A percentile compares a stretch with the other conserved stretches of the same genome.
Evolutionary conservation across 2,329 filamentous ascomycete species (phyloP).

Genomic region (Dactylellina parvicollis): DNA sequence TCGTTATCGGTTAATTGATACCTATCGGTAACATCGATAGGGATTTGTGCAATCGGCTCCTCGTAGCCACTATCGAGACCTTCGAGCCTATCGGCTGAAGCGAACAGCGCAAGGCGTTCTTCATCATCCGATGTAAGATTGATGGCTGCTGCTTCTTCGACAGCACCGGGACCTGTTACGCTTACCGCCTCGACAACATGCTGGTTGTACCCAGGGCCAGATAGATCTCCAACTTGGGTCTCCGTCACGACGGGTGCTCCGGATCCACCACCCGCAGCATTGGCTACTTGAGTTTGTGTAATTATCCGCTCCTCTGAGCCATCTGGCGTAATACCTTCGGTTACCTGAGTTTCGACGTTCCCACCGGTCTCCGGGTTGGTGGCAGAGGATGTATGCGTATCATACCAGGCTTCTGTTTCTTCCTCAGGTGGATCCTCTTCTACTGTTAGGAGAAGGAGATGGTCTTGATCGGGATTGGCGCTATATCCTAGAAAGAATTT

Average conservation of each 20-base stretch:
- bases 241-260: background rate
- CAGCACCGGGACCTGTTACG: background rate
- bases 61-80: background rate
- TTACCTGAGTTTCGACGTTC: background rate
- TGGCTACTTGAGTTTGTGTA: slow-evolving; percentile 2
- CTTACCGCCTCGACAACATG: background rate
- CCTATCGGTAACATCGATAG: background rate
- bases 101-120: background rate
- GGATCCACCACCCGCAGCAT: background rate
- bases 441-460: background rate
- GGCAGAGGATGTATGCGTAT: background rate
- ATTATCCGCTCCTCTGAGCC: slow-evolving; percentile 6
- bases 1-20: background rate
- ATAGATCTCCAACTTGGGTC: background rate
- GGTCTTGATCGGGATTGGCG: background rate
- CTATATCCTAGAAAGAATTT: slow-evolving; percentile 14
- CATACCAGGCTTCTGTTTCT: background rate
- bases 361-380: background rate
- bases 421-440: background rate
- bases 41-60: background rate
- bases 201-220: background rate
- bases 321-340: background rate
- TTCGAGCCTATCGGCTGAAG: background rate
- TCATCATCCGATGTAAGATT: background rate
- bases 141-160: background rate